Base-by-base conservation (phyloP, 1,284 basidiomycete genomes). In the Trichosporon asahii region DNA sequence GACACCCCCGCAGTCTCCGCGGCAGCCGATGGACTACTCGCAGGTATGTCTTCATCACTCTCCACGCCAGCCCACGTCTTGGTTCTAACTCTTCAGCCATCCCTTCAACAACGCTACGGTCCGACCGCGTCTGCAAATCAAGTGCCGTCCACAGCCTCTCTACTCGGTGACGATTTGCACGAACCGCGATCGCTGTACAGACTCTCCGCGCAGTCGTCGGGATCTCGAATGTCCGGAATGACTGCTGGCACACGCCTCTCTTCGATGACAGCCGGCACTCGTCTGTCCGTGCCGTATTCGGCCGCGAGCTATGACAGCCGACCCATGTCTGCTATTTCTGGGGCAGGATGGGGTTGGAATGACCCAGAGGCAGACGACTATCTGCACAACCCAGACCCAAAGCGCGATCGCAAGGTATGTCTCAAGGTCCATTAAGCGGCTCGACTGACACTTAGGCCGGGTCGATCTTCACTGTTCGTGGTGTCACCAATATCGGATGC, bases 401-500 rank as follows among this genome's bases (percentile, higher is more conserved):
- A 86, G 61, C 85, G 90, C 63, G 91, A 93, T 79, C 82, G 87
- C 70, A 88, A 86, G 71, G 80, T 82, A 65, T 66, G 77, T 73
- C 3, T 12, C 23, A 31, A 33, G 6, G 18, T 18, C 66, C 21
- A 7, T n/a, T 27, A 0, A 57, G 8, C 18, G n/a, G 8, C 8
- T 27, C 86, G 69, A 82, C 84, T 65, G 90, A 91, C 78, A 88
- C 12, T 8, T 18, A 61, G 57, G 57, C 57, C 2, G 88, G 90
- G 4, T 86, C 85, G 65, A 85, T 93, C 53, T 89, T 93, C 77
- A 93, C 92, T 11, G 79, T 81, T 64, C 87, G 92, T 78, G 92
- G 92, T 25, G 73, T 93, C 6, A 83, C 87, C 64, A 94, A 94
- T 81, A 83, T 94, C 3, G 92, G 92, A 12, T 93, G 91, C 80